Base-by-base conservation (phyloP, 345 rosid genomes). In the Sonneratia alba region DNA sequence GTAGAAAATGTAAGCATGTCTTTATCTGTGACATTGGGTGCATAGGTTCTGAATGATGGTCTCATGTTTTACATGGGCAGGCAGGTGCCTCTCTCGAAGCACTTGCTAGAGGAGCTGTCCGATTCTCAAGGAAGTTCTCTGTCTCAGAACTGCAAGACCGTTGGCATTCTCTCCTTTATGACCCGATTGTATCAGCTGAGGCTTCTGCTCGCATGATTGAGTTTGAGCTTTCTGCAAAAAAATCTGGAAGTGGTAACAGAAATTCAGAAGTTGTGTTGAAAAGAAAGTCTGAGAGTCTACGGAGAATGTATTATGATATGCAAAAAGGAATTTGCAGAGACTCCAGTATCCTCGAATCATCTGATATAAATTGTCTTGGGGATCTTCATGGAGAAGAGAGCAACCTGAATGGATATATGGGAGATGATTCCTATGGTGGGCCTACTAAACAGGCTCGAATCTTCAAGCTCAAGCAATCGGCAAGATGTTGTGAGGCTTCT, bases 41-140 rank as follows among this genome's bases (percentile, higher is more conserved):
- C 42, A 22, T n/a, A 7, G 36, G 45, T 66, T 22, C 70, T 68
- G 51, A 42, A 56, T 62, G 45, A 6, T n/a, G 11, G 56, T n/a
- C 49, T 36, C 71, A 16, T 45, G 63, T 45, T 43, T 67, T 45
- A 11, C 36, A 16, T 68, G 85, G 83, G 67, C 81, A 96, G 99
- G 89, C 87, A 14, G 99, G 99, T 67, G 99, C 98, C 79, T 96
- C 95, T 70, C 87, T 96, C 86, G 99, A 96, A 82, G 85, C 99
- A 18, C 93, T 96, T 81, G 99, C 98, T 66, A 96, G 88, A 84
- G 98, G 98, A 22, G 98, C 96, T 11, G 97, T 96, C 72, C 84
- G 71, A 73, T 96, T 96, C 77, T 92, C 99, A 21, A 85, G 84
- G 66, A 86, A 79, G 81, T 91, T 82, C 75, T 81, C 93, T 9